Evolutionary conservation across 2,329 filamentous ascomycete species (phyloP), one percentile per base, ranked within the genome.

Genomic region (Fusarium cyanostomum): DNA sequence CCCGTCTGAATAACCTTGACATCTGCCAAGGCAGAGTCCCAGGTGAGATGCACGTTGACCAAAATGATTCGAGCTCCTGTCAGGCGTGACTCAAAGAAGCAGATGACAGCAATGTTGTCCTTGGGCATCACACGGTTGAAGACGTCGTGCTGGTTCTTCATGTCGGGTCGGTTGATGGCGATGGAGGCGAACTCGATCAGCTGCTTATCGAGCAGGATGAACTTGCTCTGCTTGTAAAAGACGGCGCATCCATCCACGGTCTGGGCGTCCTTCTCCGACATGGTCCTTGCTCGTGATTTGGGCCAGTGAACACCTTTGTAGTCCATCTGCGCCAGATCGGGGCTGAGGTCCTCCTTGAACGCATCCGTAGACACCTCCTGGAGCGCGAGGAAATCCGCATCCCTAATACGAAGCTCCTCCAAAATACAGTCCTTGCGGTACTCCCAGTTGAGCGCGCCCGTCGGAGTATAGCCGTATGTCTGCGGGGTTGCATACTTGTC

Each of bases 61-160:
- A 98, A 88, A 63, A 99, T 96, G 72, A 98, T 81, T 54, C 95
- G 89, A 12, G 92, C 89, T n/a, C 95, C 95, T 0, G 94, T 97
- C 59, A 86, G 81, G 33, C 94, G 88, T 71, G 96, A 97, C 77
- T 99, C 95, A 62, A 99, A 87, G 81, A 98, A 96, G 53, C 91
- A 88, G 43, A 97, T 87, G 43, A 97, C 90, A 13, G 91, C 95
- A 76, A 99, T 97, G 74, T 98, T 94, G 82, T 99, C 95, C 79
- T 95, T 92, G 60, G 94, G 94, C 95, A 97, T 98, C 59, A 99
- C 91, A 26, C 95, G 91, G 76, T 99, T 99, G 84, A 97, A 98
- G 55, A 98, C 94, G 72, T 99, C 95, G 73, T 96, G 92, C 72
- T 96, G 92, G 54, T 94, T 92, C 80, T 98, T 98, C 87, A 97